Percentiles rank a stretch among this genome's conserved stretches.
Conservation (phyloP, 2,329 filamentous ascomycete species). For the Penicillium capsulatum region DNA sequence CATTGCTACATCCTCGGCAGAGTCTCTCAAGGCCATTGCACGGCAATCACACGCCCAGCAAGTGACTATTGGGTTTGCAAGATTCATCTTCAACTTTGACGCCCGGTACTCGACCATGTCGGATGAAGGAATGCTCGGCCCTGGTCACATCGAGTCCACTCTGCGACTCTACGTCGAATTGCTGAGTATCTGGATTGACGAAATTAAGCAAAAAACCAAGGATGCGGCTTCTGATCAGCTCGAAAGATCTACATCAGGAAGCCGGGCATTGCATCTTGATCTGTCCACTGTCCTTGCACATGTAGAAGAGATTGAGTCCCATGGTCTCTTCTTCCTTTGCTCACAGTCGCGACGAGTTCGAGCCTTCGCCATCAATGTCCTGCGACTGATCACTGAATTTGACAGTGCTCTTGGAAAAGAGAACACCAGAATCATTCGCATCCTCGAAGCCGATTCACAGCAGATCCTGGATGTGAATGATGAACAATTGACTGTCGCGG, state of each 20-base stretch:
- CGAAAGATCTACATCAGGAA: conserved; percentile 62
- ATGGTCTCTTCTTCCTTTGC: conserved; percentile 94
- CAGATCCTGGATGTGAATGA: conserved; percentile 91
- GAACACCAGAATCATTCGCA: conserved; percentile 78
- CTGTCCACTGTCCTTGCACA: conserved; percentile 84
- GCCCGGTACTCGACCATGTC: conserved; percentile 97
- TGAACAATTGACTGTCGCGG: conserved; percentile 75
- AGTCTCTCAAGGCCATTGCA: conserved; percentile 92
- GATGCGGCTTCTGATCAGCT: conserved; percentile 63
- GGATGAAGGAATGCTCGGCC: conserved; percentile 91
- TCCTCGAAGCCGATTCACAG: conserved; percentile 83
- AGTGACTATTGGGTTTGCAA: conserved; percentile 91
- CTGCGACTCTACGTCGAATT: conserved; percentile 88
- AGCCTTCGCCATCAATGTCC: conserved; percentile 83
- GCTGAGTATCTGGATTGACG: conserved; percentile 94
- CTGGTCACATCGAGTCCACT: conserved; percentile 91
- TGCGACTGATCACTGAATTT: conserved; percentile 89
- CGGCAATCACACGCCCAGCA: conserved; percentile 88
- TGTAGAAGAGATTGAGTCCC: conserved; percentile 94
- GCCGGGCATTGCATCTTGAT: conserved; percentile 72
- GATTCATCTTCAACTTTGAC: conserved; percentile 98
- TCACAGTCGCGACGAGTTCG: conserved; percentile 89
- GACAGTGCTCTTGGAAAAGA: conserved; percentile 81
- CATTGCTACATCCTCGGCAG: conserved; percentile 86
- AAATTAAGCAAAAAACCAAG: conserved; percentile 80